Evolutionary conservation across 768 basidiomycete genomes (phyloP).

Genomic region (Boletus vermiculosoides): DNA sequence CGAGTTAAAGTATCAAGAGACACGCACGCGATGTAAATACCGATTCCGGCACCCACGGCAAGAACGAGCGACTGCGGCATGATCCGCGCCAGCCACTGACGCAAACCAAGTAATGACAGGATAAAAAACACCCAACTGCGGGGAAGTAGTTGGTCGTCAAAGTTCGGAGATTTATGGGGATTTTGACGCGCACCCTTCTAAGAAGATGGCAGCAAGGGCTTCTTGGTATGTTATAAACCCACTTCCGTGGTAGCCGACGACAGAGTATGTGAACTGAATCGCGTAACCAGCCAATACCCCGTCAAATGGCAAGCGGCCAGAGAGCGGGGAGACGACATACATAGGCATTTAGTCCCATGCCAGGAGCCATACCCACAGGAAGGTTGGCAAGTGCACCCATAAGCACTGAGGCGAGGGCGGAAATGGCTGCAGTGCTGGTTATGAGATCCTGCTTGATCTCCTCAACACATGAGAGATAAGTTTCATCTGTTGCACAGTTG

Average conservation of each 20-base stretch:
- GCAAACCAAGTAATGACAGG: slow-evolving; percentile 77
- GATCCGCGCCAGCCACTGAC: slow-evolving; percentile 85
- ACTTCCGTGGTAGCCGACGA: slow-evolving; percentile 81
- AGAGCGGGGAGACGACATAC: slow-evolving; percentile 40
- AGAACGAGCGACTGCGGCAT: slow-evolving; percentile 87
- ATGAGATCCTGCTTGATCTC: slow-evolving; percentile 76
- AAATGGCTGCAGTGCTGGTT: slow-evolving; percentile 76
- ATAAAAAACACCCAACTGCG: slow-evolving; percentile 77
- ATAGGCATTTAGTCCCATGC: slow-evolving; percentile 80
- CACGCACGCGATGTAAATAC: slow-evolving; percentile 79
- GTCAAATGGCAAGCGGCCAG: neutral
- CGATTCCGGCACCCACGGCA: slow-evolving; percentile 84
- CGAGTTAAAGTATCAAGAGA: neutral
- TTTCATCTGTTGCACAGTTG: slow-evolving; percentile 49
- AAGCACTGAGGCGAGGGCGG: slow-evolving; percentile 70
- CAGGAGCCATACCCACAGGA: slow-evolving; percentile 88
- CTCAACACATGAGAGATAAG: slow-evolving; percentile 56
- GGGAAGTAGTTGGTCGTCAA: neutral
- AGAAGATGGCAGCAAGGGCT: slow-evolving; percentile 81
- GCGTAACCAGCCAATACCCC: neutral
- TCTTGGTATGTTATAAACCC: slow-evolving; percentile 70
- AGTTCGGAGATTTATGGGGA: neutral
- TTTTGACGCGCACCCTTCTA: slow-evolving; percentile 64
- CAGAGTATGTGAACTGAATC: slow-evolving; percentile 76
- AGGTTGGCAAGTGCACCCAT: slow-evolving; percentile 86